Evolutionary conservation across 768 basidiomycete genomes (phyloP), one percentile per base, ranked within the genome.

Genomic region (Tricholoma sp.): DNA sequence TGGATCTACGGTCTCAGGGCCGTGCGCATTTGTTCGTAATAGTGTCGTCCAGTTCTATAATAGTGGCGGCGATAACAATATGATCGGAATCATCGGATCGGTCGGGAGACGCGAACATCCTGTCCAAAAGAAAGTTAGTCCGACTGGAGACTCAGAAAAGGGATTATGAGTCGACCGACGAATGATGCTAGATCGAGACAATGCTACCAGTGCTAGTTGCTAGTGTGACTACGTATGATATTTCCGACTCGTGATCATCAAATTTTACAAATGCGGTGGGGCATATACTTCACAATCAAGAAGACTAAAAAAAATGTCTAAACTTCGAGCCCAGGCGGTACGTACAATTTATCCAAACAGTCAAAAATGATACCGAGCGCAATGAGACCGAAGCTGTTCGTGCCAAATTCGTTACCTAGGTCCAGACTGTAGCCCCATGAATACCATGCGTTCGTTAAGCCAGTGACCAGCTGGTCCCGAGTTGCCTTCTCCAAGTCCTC

Each of bases 311-410:
- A n/a, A n/a, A n/a, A n/a, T 24, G 24, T 24, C 24, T 24, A 24
- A 24, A 24, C 24, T 24, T 24, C 18, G 11, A 20, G 10, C 20
- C 42, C 20, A 24, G 24, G 8, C 9, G 42, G 18, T 10, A 24
- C 18, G 10, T 9, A 9, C 17, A 66, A 45, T 44, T 47, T 59
- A 34, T 82, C 80, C 61, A 89, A 67, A 57, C 76, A 82, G 50
- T 87, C 81, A 54, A 88, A 76, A 31, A 88, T 75, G 4, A 78
- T 67, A 10, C 77, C 77, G 39, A 91, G 72, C 0, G 82, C 81
- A 49, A 91, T 75, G 44, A 92, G 63, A 6, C 84, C 82, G 65
- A 91, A 91, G 60, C 87, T 90, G 55, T 81, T 76, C 2, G 77
- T 73, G 12, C 83, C 85, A 63, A 81, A 80, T 10, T 70, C 66